A percentile compares a stretch with the other conserved stretches of the same genome.
These are phyloP conservation scores for Asterella californica DNA, from an alignment of 225 moss, liverwort and hornwort species.

Conservation along the genomic window DNA sequence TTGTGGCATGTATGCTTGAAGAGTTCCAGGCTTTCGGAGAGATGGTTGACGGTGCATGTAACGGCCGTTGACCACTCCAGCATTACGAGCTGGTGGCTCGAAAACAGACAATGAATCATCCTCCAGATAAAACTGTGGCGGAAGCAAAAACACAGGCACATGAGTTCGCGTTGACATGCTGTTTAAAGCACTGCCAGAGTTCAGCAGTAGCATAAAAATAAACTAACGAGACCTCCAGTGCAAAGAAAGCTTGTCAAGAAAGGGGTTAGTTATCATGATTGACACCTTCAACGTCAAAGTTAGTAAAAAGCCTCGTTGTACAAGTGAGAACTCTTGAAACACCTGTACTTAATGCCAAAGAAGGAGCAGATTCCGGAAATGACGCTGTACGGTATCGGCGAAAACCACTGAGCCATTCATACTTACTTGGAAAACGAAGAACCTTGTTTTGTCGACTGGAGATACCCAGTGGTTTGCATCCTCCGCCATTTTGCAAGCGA, in stretches of 20 bases:
- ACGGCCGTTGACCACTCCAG: slow-evolving; percentile 63
- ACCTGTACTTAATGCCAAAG: not conserved
- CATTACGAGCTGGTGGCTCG: slow-evolving; percentile 74
- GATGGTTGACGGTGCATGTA: slow-evolving; percentile 62
- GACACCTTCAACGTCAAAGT: too few species aligned
- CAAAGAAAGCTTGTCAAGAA: too few species aligned
- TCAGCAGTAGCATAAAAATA: not conserved
- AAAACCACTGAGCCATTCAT: too few species aligned
- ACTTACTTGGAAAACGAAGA: slow-evolving; percentile 56
- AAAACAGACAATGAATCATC: slow-evolving; percentile 76
- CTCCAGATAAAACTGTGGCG: slow-evolving; percentile 54
- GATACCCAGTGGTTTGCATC: slow-evolving; percentile 71
- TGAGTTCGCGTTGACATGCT: not conserved
- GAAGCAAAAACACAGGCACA: not conserved
- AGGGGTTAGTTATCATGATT: too few species aligned
- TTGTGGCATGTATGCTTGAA: slow-evolving; percentile 40
- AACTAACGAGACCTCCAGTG: too few species aligned
- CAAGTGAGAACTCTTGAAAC: not conserved
- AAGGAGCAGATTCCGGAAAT: too few species aligned
- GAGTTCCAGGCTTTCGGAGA: slow-evolving; percentile 50
- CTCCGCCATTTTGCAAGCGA: slow-evolving; percentile 67
- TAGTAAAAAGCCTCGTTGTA: too few species aligned
- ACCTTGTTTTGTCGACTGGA: slow-evolving; percentile 71
- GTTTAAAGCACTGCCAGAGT: not conserved
- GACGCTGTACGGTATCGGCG: too few species aligned